phyloP scores from a whole-genome alignment of 345 rosid species.

The Garcia nutans region DNA sequence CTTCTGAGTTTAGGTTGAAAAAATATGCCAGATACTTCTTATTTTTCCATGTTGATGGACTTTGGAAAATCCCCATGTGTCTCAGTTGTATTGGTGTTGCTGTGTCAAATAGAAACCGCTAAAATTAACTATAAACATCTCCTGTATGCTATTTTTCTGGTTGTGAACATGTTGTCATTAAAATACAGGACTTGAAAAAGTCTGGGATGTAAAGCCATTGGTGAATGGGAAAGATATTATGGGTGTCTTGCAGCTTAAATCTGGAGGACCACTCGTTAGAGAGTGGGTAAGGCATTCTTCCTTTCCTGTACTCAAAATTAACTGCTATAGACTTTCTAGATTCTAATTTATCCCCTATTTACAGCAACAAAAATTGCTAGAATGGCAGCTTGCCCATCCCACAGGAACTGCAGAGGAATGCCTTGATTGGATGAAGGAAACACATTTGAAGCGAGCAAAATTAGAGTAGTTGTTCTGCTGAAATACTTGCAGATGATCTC shows the following conservation, averaged over 20 bases:
- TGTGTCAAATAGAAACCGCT: neutral
- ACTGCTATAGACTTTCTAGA: neutral
- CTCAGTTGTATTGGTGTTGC: neutral
- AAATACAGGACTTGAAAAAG: conserved; percentile 66
- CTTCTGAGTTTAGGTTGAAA: neutral
- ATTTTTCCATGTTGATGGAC: neutral
- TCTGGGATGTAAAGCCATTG: conserved; percentile 81
- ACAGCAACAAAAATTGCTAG: conserved; percentile 78
- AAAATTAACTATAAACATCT: neutral
- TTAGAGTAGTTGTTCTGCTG: conserved; percentile 28
- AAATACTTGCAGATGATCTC: neutral
- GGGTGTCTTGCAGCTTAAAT: conserved; percentile 64
- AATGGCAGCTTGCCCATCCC: conserved; percentile 86
- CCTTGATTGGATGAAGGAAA: conserved; percentile 84
- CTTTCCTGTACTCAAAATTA: neutral
- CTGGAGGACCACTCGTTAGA: conserved; percentile 73
- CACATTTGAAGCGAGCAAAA: conserved; percentile 58
- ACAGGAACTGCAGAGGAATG: conserved; percentile 69
- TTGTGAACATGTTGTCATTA: neutral
- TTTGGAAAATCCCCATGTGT: neutral
- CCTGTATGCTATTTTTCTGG: neutral
- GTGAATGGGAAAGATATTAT: conserved; percentile 83
- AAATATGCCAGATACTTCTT: neutral
- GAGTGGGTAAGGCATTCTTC: conserved; percentile 65
- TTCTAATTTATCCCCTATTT: conserved; percentile 17